Conservation (phyloP, 2,329 filamentous ascomycete genomes). For the Monilinia laxa region DNA sequence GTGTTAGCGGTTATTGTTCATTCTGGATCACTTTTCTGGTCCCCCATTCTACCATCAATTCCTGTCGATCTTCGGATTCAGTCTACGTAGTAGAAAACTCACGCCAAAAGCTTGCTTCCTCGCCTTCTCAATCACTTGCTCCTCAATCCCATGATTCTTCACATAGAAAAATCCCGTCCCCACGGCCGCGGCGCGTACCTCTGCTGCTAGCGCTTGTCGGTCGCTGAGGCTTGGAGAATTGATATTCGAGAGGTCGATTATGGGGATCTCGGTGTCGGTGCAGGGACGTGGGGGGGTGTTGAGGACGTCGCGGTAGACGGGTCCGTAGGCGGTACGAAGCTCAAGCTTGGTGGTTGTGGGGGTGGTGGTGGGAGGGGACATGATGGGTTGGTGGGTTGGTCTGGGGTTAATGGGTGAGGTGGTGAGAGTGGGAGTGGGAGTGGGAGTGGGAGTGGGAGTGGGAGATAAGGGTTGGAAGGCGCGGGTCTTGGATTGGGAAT, state of each 20-base stretch:
- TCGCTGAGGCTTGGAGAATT: constrained; percentile 42
- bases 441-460: background rate
- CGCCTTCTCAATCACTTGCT: constrained; percentile 39
- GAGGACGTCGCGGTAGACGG: constrained; percentile 47
- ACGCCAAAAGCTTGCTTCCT: constrained; percentile 37
- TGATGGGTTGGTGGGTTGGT: background rate
- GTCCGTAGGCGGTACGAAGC: constrained; percentile 47
- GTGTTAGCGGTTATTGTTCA: background rate
- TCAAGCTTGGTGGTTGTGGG: constrained; percentile 45
- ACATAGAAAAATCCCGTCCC: constrained; percentile 51
- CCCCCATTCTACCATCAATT: background rate
- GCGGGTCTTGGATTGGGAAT: background rate
- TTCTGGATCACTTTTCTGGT: background rate
- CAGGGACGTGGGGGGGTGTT: constrained; percentile 45
- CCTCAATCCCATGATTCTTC: constrained; percentile 46
- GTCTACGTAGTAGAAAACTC: constrained; percentile 4
- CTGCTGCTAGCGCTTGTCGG: constrained; percentile 43
- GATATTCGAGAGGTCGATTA: constrained; percentile 46
- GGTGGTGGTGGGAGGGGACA: constrained; percentile 13
- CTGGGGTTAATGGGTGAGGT: background rate
- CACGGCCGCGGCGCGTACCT: constrained; percentile 45
- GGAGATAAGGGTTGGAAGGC: background rate
- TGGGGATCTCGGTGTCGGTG: constrained; percentile 46
- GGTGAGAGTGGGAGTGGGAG: background rate
- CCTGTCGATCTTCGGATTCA: background rate